phyloP scores from a whole-genome alignment of 164 flowering plant genomes.

The Berberis thunbergii region DNA sequence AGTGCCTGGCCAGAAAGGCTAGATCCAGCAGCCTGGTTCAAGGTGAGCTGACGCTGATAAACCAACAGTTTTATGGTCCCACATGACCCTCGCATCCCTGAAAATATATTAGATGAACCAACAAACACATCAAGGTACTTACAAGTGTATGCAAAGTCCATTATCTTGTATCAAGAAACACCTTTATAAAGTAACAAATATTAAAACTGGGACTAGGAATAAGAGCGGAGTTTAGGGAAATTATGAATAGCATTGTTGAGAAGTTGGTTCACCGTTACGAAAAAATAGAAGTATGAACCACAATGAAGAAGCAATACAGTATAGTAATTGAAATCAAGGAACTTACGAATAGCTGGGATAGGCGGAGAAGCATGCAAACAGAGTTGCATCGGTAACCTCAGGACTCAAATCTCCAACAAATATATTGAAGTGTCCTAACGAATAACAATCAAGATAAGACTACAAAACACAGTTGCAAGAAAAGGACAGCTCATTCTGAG shows the following conservation, averaged over 20 bases:
- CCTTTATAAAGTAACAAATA: too few relatives aligned
- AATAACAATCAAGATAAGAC: neutral
- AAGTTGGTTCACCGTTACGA: too few relatives aligned
- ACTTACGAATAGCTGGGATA: constrained; percentile 90
- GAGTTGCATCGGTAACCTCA: constrained; percentile 43
- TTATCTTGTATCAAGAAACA: too few relatives aligned
- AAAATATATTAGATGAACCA: neutral
- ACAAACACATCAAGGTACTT: too few relatives aligned
- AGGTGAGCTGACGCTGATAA: constrained; percentile 83
- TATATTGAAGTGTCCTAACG: constrained; percentile 68
- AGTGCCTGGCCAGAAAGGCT: constrained; percentile 26
- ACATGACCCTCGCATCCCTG: constrained; percentile 93
- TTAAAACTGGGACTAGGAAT: too few relatives aligned
- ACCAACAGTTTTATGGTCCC: constrained; percentile 87
- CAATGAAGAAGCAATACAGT: too few relatives aligned
- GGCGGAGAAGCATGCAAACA: constrained; percentile 79
- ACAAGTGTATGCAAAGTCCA: too few relatives aligned
- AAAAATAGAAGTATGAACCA: too few relatives aligned
- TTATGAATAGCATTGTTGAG: too few relatives aligned
- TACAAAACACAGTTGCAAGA: neutral
- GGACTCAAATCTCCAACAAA: constrained; percentile 71
- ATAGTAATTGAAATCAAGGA: neutral
- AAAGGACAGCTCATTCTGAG: neutral
- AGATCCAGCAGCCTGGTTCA: constrained; percentile 10
- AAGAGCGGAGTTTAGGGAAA: too few relatives aligned